Evolutionary conservation across 345 rosid genomes (phyloP).

Genomic region (Hibiscus tridactylites): DNA sequence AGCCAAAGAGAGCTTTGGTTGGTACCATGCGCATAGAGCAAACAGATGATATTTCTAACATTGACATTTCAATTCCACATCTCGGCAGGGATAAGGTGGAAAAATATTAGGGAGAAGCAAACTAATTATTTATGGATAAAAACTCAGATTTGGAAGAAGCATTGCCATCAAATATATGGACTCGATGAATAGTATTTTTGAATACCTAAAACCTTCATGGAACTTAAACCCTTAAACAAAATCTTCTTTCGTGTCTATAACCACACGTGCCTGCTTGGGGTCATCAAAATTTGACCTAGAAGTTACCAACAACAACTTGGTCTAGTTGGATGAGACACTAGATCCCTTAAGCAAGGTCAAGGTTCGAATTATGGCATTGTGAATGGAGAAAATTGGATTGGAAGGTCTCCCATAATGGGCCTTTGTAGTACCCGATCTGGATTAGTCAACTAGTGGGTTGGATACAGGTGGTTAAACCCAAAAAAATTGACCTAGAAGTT

Average conservation of each 20-base stretch:
- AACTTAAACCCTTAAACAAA: not conserved
- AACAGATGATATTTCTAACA: not conserved
- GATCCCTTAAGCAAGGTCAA: no score
- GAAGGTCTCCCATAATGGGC: no score
- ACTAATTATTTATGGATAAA: not conserved
- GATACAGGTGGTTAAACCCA: no score
- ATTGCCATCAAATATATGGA: not conserved
- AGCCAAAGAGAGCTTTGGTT: constrained; percentile 5
- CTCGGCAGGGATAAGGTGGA: not conserved
- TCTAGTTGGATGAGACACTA: no score
- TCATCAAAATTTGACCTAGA: not conserved
- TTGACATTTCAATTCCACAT: not conserved
- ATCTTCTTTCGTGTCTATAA: not conserved
- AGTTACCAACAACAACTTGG: no score
- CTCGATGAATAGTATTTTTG: not conserved
- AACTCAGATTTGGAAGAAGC: not conserved
- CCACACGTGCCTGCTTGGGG: not conserved
- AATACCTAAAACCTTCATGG: not conserved
- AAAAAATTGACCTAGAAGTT: no score
- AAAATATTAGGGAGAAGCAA: not conserved
- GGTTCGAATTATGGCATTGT: no score
- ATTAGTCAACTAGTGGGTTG: no score
- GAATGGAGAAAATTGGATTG: no score
- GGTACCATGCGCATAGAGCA: not conserved
- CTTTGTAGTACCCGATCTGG: no score